A percentile compares a stretch with the other conserved stretches of the same genome.
These are phyloP conservation scores for Saturnispora bothae DNA, from an alignment of 805 yeast genomes.

Conservation along the genomic window DNA sequence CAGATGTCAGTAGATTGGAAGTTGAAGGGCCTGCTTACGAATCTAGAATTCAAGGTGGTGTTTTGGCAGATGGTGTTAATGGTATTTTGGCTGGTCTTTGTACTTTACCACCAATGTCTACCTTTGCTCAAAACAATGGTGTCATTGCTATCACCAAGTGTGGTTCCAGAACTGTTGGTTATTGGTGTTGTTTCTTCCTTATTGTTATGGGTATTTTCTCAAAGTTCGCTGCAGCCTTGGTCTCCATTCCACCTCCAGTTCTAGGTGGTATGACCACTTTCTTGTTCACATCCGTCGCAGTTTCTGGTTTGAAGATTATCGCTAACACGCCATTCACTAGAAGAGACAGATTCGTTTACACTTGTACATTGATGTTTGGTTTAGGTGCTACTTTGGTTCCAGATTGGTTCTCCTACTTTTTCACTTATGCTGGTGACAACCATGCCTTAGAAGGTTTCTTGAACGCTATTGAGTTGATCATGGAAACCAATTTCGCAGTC, in stretches of 20 bases:
- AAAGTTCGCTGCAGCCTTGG: slow-evolving; percentile 82
- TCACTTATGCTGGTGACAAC: slow-evolving; percentile 41
- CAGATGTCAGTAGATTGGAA: slow-evolving; percentile 78
- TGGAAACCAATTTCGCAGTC: slow-evolving; percentile 50
- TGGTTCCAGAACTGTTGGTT: slow-evolving; percentile 68
- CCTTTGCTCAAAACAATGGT: slow-evolving; percentile 94
- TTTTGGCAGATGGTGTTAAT: slow-evolving; percentile 78
- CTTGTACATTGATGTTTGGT: slow-evolving; percentile 43
- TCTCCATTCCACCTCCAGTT: slow-evolving; percentile 67
- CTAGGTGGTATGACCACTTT: slow-evolving; percentile 78
- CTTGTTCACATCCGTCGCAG: slow-evolving; percentile 46
- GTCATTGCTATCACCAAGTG: slow-evolving; percentile 87
- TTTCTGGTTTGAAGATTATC: slow-evolving; percentile 48
- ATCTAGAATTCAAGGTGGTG: slow-evolving; percentile 86
- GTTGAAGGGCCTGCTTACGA: slow-evolving; percentile 78
- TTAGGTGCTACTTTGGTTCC: slow-evolving; percentile 38
- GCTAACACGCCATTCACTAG: slow-evolving; percentile 43
- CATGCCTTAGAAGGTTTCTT: slow-evolving; percentile 35
- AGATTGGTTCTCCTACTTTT: slow-evolving; percentile 38
- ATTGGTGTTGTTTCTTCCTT: slow-evolving; percentile 49
- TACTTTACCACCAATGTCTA: slow-evolving; percentile 84
- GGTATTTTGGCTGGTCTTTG: slow-evolving; percentile 65
- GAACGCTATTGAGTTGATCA: slow-evolving; percentile 42
- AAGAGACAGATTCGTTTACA: slow-evolving; percentile 45
- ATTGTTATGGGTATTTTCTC: slow-evolving; percentile 81